A percentile compares a stretch with the other conserved stretches of the same genome.
phyloP scores from a whole-genome alignment of 75 land plant genomes.

The Pinus albicaulis region DNA sequence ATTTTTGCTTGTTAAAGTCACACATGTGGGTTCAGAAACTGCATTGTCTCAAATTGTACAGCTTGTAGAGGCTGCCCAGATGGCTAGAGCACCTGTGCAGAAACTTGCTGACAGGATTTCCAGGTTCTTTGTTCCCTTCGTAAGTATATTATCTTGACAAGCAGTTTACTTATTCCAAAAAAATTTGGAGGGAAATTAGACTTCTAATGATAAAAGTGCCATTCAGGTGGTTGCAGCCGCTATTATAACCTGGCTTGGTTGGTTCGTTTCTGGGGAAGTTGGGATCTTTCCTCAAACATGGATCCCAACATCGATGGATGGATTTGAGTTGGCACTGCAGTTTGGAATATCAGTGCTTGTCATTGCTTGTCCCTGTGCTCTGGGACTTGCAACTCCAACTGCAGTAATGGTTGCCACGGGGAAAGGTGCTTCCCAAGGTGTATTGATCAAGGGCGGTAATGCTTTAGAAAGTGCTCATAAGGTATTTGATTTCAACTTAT shows the following conservation, averaged over 20 bases:
- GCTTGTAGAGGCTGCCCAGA: conserved; percentile 93
- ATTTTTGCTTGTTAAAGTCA: conserved; percentile 64
- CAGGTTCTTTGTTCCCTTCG: conserved; percentile 80
- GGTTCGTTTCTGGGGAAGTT: conserved; percentile 74
- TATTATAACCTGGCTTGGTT: conserved; percentile 76
- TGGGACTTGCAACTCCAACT: conserved; percentile 97
- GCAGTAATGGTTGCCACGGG: conserved; percentile 99
- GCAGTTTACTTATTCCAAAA: background rate
- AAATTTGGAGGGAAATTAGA: background rate
- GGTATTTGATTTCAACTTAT: conserved; percentile 22
- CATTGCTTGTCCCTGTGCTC: conserved; percentile 96
- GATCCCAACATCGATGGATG: conserved; percentile 85
- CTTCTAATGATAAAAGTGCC: background rate
- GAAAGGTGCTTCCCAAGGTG: conserved; percentile 90
- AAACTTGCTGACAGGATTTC: conserved; percentile 89
- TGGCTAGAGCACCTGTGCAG: conserved; percentile 96
- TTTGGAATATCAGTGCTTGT: conserved; percentile 99
- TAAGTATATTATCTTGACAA: conserved; percentile 18
- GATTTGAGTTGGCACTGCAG: conserved; percentile 90
- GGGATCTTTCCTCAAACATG: conserved; percentile 60
- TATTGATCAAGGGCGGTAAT: conserved; percentile 92
- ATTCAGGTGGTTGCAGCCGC: conserved; percentile 72
- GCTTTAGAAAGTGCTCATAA: conserved; percentile 93
- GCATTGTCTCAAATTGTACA: conserved; percentile 90
- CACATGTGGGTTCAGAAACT: conserved; percentile 93